Conservation (phyloP, 2,329 filamentous ascomycete species). For the Diplodia seriata region DNA sequence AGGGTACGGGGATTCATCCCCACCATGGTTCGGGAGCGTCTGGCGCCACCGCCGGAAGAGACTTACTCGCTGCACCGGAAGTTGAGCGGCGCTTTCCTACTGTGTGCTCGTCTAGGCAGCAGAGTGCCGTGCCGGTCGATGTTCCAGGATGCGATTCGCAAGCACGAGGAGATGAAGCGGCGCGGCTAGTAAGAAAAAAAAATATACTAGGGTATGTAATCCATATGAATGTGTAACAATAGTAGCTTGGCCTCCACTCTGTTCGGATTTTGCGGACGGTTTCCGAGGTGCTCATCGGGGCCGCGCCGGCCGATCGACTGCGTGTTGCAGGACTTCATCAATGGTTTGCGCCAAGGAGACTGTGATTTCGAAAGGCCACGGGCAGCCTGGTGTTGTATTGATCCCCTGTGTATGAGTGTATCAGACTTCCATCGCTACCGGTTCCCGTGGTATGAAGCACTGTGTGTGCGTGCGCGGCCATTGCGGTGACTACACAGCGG, state of each 20-base stretch:
- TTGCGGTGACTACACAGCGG: no score
- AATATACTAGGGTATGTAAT: background rate
- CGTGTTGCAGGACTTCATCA: background rate
- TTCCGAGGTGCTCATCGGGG: background rate
- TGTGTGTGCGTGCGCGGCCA: no score
- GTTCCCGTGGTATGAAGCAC: no score
- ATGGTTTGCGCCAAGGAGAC: conserved; percentile 1
- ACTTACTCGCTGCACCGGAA: conserved; percentile 96
- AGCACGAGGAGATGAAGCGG: conserved; percentile 39
- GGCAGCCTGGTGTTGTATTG: background rate
- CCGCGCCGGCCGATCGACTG: no score
- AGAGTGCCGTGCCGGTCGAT: conserved; percentile 80
- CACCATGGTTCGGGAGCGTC: conserved; percentile 86
- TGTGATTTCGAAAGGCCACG: background rate
- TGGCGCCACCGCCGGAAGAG: conserved; percentile 93
- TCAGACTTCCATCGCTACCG: conserved; percentile 5
- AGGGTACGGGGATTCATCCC: conserved; percentile 88
- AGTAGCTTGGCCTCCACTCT: conserved; percentile 1
- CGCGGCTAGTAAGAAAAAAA: background rate
- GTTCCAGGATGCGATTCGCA: conserved; percentile 67
- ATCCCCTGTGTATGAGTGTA: background rate
- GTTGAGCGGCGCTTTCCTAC: conserved; percentile 89
- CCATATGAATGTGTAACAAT: conserved; percentile 16
- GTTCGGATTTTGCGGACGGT: background rate
- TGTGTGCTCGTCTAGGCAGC: conserved; percentile 87